phyloP scores from a whole-genome alignment of 179 eudicot species.

The Gypsophila paniculata region DNA sequence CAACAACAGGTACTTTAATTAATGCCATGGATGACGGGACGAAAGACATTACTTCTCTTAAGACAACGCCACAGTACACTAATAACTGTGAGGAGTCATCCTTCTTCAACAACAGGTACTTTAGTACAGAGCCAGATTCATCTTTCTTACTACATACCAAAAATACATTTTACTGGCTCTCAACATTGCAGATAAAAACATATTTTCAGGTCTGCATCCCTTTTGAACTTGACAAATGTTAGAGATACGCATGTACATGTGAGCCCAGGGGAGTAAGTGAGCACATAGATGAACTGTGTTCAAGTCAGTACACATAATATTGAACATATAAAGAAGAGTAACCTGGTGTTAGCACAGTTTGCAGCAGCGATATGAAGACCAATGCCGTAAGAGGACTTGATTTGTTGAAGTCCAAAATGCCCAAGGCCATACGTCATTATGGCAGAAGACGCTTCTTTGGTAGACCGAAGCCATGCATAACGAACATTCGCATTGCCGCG shows the following conservation, averaged over 20 bases:
- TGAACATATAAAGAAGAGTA: constrained; percentile 3
- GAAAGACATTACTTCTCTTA: no score
- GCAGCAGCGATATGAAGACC: constrained; percentile 80
- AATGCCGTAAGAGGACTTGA: constrained; percentile 46
- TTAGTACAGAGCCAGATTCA: constrained; percentile 1
- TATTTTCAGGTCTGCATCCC: background rate
- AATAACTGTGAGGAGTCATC: no score
- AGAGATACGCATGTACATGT: background rate
- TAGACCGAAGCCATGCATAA: constrained; percentile 87
- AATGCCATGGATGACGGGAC: no score
- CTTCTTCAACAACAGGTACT: background rate
- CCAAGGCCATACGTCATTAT: constrained; percentile 65
- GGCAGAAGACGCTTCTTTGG: constrained; percentile 47
- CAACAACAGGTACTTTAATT: background rate
- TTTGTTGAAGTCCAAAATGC: constrained; percentile 38
- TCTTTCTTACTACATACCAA: background rate
- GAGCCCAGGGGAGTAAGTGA: background rate
- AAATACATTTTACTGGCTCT: background rate
- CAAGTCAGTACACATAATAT: background rate
- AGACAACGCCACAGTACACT: no score
- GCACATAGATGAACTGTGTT: constrained; percentile 2
- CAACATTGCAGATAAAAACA: background rate
- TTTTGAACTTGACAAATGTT: constrained; percentile 5
- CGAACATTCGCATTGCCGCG: constrained; percentile 72
- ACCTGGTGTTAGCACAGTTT: constrained; percentile 62